Evolutionary conservation across 495 filamentous ascomycete genomes (phyloP).

Genomic region (Neurospora sp.): DNA sequence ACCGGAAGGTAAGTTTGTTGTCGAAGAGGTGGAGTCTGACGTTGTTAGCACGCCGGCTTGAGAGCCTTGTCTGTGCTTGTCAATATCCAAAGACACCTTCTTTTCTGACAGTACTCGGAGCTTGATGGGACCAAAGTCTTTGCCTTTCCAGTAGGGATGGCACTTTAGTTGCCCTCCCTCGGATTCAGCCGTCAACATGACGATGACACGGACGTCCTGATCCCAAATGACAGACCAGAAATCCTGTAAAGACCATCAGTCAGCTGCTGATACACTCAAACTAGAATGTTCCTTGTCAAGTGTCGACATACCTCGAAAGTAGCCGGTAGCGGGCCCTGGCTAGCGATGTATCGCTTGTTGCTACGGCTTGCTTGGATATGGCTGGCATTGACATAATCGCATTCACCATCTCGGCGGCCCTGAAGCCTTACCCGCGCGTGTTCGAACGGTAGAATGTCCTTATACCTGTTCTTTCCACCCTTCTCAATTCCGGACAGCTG

Average conservation of each 20-base stretch:
- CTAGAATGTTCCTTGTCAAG: background rate
- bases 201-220: constrained; percentile 84
- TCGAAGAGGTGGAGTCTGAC: constrained; percentile 11
- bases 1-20: background rate
- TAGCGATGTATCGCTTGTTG: constrained; percentile 88
- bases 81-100: constrained; percentile 62
- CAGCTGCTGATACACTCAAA: constrained; percentile 19
- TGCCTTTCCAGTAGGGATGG: constrained; percentile 83
- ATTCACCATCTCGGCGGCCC: constrained; percentile 55
- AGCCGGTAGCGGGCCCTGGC: constrained; percentile 84
- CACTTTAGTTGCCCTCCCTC: constrained; percentile 94
- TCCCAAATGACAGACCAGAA: constrained; percentile 99
- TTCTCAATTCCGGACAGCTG: constrained; percentile 87
- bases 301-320: constrained; percentile 70
- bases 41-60: background rate
- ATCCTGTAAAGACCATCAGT: constrained; percentile 52
- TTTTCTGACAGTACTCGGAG: constrained; percentile 72
- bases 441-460: constrained; percentile 95
- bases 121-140: constrained; percentile 68
- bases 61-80: constrained; percentile 31
- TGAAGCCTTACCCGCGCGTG: constrained; percentile 79
- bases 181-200: constrained; percentile 92
- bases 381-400: constrained; percentile 96
- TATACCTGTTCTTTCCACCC: constrained; percentile 90
- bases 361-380: constrained; percentile 67